phyloP scores from a whole-genome alignment of 129 eudicot genomes.

The Centaurea solstitialis region DNA sequence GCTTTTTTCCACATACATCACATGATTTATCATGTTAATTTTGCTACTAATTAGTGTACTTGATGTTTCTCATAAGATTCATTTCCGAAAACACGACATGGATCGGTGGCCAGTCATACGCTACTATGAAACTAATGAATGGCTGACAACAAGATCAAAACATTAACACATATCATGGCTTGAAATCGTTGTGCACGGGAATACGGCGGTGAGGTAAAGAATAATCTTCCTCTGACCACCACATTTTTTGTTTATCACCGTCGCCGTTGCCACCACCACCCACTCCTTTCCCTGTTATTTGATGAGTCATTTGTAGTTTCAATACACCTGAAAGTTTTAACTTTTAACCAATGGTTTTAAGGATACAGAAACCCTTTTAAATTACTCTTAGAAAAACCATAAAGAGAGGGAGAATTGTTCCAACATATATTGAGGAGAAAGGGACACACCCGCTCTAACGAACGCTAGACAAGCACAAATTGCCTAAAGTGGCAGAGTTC shows the following conservation, averaged over 20 bases:
- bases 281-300: background rate
- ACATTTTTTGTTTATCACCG: constrained; percentile 10
- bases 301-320: constrained; percentile 18
- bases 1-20: background rate
- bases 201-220: constrained; percentile 41
- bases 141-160: background rate
- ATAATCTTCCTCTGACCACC: constrained; percentile 54
- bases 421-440: too few relatives aligned
- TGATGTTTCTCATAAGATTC: background rate
- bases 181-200: constrained; percentile 46
- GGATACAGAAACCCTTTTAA: background rate
- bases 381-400: background rate
- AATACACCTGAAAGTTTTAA: constrained; percentile 21
- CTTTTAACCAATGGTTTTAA: background rate
- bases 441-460: background rate
- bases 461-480: background rate
- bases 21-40: background rate
- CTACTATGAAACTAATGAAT: background rate
- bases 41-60: background rate
- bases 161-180: constrained; percentile 21
- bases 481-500: background rate
- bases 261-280: background rate
- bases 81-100: background rate
- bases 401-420: too few relatives aligned
- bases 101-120: background rate